These are phyloP conservation scores for Naganishia liquefaciens DNA, from an alignment of 1,284 basidiomycete species.

Conservation along the genomic window DNA sequence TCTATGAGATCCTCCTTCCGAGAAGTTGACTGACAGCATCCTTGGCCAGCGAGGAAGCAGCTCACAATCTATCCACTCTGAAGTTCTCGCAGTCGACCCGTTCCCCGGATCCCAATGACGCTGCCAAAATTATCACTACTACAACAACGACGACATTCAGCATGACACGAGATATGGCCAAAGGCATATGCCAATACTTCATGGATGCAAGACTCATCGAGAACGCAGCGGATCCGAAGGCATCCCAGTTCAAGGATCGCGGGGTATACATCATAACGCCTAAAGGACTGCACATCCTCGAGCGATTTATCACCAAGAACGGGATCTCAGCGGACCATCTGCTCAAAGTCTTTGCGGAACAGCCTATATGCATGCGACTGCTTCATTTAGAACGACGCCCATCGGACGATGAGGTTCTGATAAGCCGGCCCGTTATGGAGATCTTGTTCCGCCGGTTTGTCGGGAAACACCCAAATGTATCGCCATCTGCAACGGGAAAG, in stretches of 20 bases:
- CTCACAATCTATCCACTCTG: conserved; percentile 86
- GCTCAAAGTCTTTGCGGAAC: conserved; percentile 81
- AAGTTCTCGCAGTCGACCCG: conserved; percentile 99
- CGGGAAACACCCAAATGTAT: conserved; percentile 75
- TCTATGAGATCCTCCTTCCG: conserved; percentile 7
- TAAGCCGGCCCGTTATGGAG: conserved; percentile 88
- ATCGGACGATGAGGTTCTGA: conserved; percentile 95
- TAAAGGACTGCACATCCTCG: conserved; percentile 96
- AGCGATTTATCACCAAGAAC: conserved; percentile 98
- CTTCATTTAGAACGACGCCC: conserved; percentile 91
- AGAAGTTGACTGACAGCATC: conserved; percentile 33
- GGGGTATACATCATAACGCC: conserved; percentile 94
- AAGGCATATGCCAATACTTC: conserved; percentile 98
- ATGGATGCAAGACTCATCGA: conserved; percentile 98
- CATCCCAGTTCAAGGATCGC: conserved; percentile 92
- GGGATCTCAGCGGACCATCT: conserved; percentile 91
- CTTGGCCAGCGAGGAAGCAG: conserved; percentile 87
- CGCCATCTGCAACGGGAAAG: conserved; percentile 28
- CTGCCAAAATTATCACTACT: conserved; percentile 93
- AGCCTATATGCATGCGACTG: conserved; percentile 97
- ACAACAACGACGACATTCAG: conserved; percentile 99
- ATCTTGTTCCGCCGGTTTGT: conserved; percentile 93
- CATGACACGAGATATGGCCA: conserved; percentile 99
- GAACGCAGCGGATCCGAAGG: conserved; percentile 85
- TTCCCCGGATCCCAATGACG: conserved; percentile 94